A percentile compares a stretch with the other conserved stretches of the same genome.
Conservation (phyloP, 1,284 basidiomycete species). For the Melampsora occidentalis region DNA sequence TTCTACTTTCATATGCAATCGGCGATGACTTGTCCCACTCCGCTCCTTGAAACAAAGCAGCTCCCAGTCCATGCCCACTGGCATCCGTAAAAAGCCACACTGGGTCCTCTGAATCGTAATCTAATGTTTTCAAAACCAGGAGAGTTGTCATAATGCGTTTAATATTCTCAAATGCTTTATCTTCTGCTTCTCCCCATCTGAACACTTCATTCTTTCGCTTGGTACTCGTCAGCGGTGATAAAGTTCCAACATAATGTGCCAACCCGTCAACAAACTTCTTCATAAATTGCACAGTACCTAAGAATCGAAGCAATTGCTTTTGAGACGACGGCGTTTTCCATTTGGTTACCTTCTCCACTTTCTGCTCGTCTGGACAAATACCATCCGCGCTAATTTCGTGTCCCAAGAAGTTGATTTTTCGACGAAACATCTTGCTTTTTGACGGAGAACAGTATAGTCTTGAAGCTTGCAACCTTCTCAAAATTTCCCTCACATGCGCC, state of each 20-base stretch:
- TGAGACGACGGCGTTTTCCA: constrained; percentile 54
- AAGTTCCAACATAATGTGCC: constrained; percentile 52
- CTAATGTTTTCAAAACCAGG: neutral
- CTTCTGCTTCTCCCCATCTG: constrained; percentile 6
- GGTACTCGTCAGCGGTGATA: constrained; percentile 53
- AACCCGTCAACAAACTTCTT: constrained; percentile 54
- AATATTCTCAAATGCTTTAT: constrained; percentile 1
- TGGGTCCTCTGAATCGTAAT: constrained; percentile 1
- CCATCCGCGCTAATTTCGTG: constrained; percentile 53
- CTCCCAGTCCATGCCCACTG: constrained; percentile 6
- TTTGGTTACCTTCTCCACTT: constrained; percentile 52
- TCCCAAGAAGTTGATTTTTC: constrained; percentile 53
- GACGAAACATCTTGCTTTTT: constrained; percentile 48
- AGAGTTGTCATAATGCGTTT: constrained; percentile 13
- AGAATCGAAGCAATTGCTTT: constrained; percentile 53
- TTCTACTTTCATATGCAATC: neutral
- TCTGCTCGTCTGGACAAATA: constrained; percentile 53
- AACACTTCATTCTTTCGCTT: constrained; percentile 20
- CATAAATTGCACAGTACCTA: constrained; percentile 56
- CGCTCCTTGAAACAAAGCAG: constrained; percentile 11
- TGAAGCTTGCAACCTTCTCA: neutral
- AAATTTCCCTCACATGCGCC: too few species aligned
- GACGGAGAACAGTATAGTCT: constrained; percentile 13
- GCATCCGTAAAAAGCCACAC: constrained; percentile 15
- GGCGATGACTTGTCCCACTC: constrained; percentile 1